Percentiles rank a stretch among this genome's conserved stretches.
Conservation (phyloP, 495 filamentous ascomycete genomes). For the Aspergillus nanangensis region DNA sequence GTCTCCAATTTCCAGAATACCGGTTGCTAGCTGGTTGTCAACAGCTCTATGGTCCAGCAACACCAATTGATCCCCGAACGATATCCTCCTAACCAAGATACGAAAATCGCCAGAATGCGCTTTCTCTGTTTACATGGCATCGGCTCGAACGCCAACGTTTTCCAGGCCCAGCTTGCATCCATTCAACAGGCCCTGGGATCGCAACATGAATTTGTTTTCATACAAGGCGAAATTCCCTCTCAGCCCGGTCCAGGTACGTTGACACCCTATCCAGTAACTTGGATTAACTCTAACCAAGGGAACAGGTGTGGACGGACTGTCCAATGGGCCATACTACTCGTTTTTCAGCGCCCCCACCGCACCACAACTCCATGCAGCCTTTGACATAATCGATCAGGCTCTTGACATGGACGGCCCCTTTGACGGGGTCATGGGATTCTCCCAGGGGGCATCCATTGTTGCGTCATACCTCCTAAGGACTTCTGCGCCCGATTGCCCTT, state of each 20-base stretch:
- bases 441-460: not conserved
- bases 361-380: not conserved
- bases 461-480: not conserved
- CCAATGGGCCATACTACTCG: not conserved
- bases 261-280: not conserved
- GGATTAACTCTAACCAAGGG: not conserved
- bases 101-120: too few species aligned
- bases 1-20: too few species aligned
- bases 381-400: not conserved
- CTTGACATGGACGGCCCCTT: not conserved
- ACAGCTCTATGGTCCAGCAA: too few species aligned
- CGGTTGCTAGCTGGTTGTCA: too few species aligned
- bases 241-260: not conserved
- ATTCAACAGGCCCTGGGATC: not conserved
- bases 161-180: not conserved
- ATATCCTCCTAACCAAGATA: too few species aligned
- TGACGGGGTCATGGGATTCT: conserved; percentile 2
- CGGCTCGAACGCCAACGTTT: not conserved
- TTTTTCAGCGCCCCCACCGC: not conserved
- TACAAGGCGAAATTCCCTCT: not conserved
- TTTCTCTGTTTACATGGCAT: conserved; percentile 1
- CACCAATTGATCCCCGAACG: too few species aligned
- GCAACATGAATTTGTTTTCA: not conserved
- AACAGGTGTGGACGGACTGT: not conserved
- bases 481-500: not conserved